phyloP scores from a whole-genome alignment of 1,284 basidiomycete genomes.

The Ganoderma lingzhi region DNA sequence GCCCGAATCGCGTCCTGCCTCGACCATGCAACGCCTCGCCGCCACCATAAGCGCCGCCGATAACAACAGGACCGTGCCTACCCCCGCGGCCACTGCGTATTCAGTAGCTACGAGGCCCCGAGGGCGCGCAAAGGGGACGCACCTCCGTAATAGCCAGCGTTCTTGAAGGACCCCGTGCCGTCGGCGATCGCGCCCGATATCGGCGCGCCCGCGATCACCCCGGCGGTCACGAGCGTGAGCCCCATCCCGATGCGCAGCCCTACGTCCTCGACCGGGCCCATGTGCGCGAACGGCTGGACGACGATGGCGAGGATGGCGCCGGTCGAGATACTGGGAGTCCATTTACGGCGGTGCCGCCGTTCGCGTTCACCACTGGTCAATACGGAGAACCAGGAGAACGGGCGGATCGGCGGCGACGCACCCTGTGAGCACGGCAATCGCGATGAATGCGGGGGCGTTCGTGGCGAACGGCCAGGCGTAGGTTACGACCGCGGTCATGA shows the following conservation, averaged over 20 bases:
- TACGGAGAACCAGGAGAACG: not conserved
- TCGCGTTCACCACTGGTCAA: not conserved
- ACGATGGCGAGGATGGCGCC: constrained; percentile 65
- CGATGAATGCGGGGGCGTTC: constrained; percentile 48
- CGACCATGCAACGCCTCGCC: not conserved
- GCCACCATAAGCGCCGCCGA: not conserved
- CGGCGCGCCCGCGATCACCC: constrained; percentile 56
- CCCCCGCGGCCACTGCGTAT: not conserved
- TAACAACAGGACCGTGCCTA: not conserved
- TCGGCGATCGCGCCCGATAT: constrained; percentile 59
- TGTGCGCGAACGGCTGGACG: constrained; percentile 57
- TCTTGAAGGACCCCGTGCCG: constrained; percentile 49
- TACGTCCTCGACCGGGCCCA: constrained; percentile 62
- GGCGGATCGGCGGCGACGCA: not conserved
- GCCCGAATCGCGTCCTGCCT: not conserved
- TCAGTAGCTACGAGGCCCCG: too few species aligned
- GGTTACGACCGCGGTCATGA: constrained; percentile 56
- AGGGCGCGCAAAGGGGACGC: not conserved
- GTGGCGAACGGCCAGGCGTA: constrained; percentile 63
- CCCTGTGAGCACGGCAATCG: constrained; percentile 39
- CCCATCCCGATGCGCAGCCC: constrained; percentile 62
- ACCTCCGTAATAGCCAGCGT: constrained; percentile 66
- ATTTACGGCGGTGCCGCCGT: constrained; percentile 50
- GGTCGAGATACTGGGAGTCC: constrained; percentile 53
- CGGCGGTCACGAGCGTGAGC: constrained; percentile 53